phyloP scores from a whole-genome alignment of 1,284 basidiomycete species.

The Kalmanozyma brasiliensis region DNA sequence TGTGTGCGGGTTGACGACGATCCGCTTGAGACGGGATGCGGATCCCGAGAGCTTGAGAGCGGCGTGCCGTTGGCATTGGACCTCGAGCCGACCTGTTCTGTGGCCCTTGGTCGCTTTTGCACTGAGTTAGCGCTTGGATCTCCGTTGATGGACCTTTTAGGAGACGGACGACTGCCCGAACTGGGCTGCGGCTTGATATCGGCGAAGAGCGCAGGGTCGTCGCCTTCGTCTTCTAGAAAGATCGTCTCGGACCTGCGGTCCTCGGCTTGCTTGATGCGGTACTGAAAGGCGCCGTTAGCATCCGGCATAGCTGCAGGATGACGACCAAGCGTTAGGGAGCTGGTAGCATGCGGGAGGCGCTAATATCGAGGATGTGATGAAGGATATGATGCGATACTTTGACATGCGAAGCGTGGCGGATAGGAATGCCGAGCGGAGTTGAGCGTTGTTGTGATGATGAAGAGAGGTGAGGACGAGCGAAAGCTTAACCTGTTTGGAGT shows the following conservation, averaged over 20 bases:
- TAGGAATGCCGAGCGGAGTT: too few relatives aligned
- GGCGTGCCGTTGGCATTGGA: neutral
- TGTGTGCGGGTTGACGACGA: conserved; percentile 1
- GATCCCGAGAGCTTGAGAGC: conserved; percentile 4
- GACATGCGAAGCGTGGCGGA: too few relatives aligned
- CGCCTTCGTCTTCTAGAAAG: conserved; percentile 19
- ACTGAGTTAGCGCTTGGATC: neutral
- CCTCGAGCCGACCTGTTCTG: neutral
- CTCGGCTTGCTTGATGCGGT: conserved; percentile 4
- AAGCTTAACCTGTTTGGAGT: too few relatives aligned
- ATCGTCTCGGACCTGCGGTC: conserved; percentile 24
- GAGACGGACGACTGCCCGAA: conserved; percentile 8
- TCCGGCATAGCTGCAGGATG: conserved; percentile 4
- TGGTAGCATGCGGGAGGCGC: neutral
- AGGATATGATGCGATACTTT: too few relatives aligned
- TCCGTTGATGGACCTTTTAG: conserved; percentile 10
- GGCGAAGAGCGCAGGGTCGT: conserved; percentile 4
- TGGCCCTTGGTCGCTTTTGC: conserved; percentile 10
- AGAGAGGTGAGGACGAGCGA: too few relatives aligned
- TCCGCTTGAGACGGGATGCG: conserved; percentile 19
- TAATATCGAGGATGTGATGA: too few relatives aligned
- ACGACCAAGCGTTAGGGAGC: neutral
- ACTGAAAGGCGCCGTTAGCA: neutral
- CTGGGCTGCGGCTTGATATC: neutral
- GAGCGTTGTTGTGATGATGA: too few relatives aligned